Percentiles rank a stretch among this genome's conserved stretches.
phyloP scores from a whole-genome alignment of 148 eudicot species.

The Cornus florida region DNA sequence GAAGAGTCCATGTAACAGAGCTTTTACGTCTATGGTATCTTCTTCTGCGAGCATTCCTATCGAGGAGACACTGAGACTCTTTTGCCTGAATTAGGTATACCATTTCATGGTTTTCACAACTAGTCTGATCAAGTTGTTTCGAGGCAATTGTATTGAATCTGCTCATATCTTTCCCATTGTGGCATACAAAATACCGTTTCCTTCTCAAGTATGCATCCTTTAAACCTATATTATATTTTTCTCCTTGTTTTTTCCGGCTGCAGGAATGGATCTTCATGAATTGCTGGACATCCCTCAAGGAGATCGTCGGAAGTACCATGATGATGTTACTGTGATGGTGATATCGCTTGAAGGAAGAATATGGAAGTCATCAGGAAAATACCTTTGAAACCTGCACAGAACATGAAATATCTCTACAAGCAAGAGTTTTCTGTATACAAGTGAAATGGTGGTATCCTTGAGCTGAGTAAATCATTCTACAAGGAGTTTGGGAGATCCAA shows the following conservation, averaged over 20 bases:
- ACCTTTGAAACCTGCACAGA: conserved; percentile 43
- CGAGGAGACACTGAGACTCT: not conserved
- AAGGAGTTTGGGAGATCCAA: conserved; percentile 1
- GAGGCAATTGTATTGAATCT: not conserved
- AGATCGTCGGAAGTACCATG: conserved; percentile 95
- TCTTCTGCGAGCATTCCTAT: not conserved
- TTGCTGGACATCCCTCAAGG: conserved; percentile 98
- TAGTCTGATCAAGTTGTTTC: not conserved
- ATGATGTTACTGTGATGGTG: conserved; percentile 99
- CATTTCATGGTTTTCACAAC: not conserved
- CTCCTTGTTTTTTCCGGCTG: not conserved
- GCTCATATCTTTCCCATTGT: not conserved
- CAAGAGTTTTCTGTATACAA: no score
- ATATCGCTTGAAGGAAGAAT: conserved; percentile 97
- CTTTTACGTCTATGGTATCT: no score
- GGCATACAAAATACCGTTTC: not conserved
- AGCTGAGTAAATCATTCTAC: not conserved
- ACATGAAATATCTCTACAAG: not conserved
- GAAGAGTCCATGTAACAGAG: no score
- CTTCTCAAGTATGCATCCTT: not conserved
- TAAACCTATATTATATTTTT: not conserved
- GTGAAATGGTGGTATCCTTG: not conserved
- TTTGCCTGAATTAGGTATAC: not conserved
- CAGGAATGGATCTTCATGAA: conserved; percentile 98
- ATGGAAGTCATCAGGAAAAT: conserved; percentile 99